Conservation (phyloP, 2,329 filamentous ascomycete genomes). For the Monosporascus sp. region DNA sequence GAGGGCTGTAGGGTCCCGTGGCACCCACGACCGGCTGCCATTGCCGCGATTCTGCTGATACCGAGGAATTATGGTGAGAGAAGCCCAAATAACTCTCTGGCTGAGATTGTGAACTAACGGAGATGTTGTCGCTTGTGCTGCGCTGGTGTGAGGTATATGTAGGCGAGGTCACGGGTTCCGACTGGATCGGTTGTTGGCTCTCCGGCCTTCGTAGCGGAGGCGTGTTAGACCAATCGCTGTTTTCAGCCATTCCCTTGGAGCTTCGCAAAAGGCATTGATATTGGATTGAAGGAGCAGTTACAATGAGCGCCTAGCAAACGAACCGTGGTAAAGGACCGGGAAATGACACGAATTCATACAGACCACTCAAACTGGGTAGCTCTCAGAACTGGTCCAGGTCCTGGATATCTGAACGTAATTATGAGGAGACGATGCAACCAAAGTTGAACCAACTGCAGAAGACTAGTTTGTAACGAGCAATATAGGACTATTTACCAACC, state of each 20-base stretch:
- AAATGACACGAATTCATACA: too few species aligned
- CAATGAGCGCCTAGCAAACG: neutral
- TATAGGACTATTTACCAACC: neutral
- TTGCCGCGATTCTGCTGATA: slow-evolving; percentile 9
- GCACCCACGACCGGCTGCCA: slow-evolving; percentile 7
- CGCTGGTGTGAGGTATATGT: slow-evolving; percentile 3
- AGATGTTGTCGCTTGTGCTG: slow-evolving; percentile 8
- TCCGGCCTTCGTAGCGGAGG: neutral
- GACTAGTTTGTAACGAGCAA: neutral
- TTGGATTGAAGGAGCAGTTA: neutral
- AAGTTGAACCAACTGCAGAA: neutral
- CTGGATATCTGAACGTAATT: neutral
- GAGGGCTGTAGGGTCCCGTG: neutral
- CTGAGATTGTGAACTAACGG: slow-evolving; percentile 8
- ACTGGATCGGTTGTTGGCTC: neutral
- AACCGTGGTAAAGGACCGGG: neutral
- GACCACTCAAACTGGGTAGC: too few species aligned
- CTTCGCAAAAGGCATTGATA: neutral
- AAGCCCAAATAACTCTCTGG: neutral
- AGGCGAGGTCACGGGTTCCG: slow-evolving; percentile 3
- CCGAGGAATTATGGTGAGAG: slow-evolving; percentile 1
- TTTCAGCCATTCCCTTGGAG: neutral
- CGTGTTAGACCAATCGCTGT: neutral
- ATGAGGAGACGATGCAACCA: neutral
- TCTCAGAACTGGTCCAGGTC: neutral